These are phyloP conservation scores for Lupinus albus DNA, from an alignment of 306 rosid species.

Conservation along the genomic window DNA sequence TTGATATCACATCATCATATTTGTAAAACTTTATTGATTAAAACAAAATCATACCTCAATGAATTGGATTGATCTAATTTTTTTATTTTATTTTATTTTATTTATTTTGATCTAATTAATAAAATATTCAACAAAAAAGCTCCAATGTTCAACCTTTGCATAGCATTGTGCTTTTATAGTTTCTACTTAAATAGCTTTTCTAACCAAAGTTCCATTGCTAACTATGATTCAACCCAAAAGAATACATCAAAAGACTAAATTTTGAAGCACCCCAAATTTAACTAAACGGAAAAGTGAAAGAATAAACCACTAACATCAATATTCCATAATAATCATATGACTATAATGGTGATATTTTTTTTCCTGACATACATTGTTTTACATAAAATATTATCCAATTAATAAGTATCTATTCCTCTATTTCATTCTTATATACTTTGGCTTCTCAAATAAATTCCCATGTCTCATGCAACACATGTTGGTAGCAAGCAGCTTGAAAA, in stretches of 20 bases:
- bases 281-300: conserved; percentile 6
- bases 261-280: no score
- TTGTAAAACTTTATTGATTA: no score
- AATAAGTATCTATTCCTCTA: conserved; percentile 26
- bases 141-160: no score
- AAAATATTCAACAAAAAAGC: no score
- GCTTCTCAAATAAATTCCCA: conserved; percentile 6
- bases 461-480: conserved; percentile 64
- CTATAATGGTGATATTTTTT: not conserved
- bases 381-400: conserved; percentile 17
- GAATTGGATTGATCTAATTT: no score
- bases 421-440: conserved; percentile 41
- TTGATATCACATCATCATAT: no score
- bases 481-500: conserved; percentile 84
- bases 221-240: not conserved
- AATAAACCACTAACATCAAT: conserved; percentile 5
- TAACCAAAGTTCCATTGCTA: not conserved
- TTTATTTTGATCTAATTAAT: no score
- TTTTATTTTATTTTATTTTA: no score
- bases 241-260: not conserved
- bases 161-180: not conserved
- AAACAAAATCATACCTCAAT: no score
- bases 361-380: conserved; percentile 11
- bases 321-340: conserved; percentile 11
- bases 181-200: conserved; percentile 23